phyloP scores from a whole-genome alignment of 331 rosid species.

The Phaseolus coccineus region DNA sequence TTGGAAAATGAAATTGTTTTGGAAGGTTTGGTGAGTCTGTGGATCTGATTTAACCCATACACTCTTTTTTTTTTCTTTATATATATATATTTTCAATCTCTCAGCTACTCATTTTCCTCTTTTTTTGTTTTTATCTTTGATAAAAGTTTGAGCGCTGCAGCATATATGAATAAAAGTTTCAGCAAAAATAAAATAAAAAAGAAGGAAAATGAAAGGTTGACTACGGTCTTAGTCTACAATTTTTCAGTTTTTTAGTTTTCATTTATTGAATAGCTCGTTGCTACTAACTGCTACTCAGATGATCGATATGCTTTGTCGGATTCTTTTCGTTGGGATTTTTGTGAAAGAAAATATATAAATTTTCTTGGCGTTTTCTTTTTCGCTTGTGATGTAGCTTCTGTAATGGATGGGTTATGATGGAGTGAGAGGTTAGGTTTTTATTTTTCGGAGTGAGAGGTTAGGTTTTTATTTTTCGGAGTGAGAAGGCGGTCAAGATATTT shows the following conservation, averaged over 20 bases:
- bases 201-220: not conserved
- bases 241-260: not conserved
- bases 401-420: not conserved
- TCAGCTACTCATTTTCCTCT: not conserved
- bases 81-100: not conserved
- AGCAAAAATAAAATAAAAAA: not conserved
- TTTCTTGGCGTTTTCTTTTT: not conserved
- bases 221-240: not conserved
- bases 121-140: not conserved
- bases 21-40: slow-evolving; percentile 5
- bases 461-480: not conserved
- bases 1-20: not conserved
- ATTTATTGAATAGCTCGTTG: slow-evolving; percentile 10
- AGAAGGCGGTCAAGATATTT: not conserved
- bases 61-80: not conserved
- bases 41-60: slow-evolving; percentile 37
- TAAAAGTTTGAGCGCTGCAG: not conserved
- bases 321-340: not conserved
- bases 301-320: slow-evolving; percentile 2
- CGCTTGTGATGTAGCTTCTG: not conserved
- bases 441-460: not conserved
- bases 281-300: slow-evolving; percentile 8
- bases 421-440: not conserved
- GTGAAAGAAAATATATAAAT: not conserved
- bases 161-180: not conserved